These are phyloP conservation scores for Glaciozyma antarctica DNA, from an alignment of 768 basidiomycete species.

Conservation along the genomic window DNA sequence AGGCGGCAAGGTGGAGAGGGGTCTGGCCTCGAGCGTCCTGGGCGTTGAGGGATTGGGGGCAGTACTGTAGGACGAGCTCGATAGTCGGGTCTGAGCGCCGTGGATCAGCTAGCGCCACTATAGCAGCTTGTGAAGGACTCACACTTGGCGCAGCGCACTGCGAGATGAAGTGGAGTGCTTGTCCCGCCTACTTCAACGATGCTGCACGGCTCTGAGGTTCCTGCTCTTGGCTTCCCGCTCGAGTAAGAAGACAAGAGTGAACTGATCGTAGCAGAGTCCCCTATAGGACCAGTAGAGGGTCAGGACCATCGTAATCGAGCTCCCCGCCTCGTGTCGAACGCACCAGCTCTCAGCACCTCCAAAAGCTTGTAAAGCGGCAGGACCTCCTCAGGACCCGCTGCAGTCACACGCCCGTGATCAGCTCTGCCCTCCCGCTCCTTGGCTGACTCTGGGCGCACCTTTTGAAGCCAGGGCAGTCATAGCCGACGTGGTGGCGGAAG, in stretches of 20 bases:
- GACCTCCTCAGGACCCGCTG: no score
- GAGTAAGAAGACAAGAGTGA: constrained; percentile 37
- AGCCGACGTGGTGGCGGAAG: no score
- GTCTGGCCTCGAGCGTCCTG: constrained; percentile 54
- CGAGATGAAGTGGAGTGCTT: constrained; percentile 27
- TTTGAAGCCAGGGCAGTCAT: no score
- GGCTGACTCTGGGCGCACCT: no score
- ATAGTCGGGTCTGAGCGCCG: constrained; percentile 22
- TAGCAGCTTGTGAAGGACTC: no score
- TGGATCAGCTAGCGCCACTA: constrained; percentile 22
- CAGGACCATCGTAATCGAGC: neutral
- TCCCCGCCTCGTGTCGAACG: neutral
- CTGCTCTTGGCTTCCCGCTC: constrained; percentile 26
- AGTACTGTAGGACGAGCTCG: constrained; percentile 27
- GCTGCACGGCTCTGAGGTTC: constrained; percentile 33
- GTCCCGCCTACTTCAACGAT: neutral
- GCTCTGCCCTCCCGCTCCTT: no score
- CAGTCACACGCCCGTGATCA: no score
- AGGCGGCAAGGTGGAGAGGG: constrained; percentile 63
- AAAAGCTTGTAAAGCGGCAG: no score
- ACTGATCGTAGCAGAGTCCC: constrained; percentile 36
- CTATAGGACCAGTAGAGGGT: constrained; percentile 25
- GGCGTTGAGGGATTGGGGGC: constrained; percentile 24
- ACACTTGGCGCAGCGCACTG: constrained; percentile 29
- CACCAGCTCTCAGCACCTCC: neutral